Conservation (phyloP, 495 filamentous ascomycete species). For the Trichoderma gamsii region DNA sequence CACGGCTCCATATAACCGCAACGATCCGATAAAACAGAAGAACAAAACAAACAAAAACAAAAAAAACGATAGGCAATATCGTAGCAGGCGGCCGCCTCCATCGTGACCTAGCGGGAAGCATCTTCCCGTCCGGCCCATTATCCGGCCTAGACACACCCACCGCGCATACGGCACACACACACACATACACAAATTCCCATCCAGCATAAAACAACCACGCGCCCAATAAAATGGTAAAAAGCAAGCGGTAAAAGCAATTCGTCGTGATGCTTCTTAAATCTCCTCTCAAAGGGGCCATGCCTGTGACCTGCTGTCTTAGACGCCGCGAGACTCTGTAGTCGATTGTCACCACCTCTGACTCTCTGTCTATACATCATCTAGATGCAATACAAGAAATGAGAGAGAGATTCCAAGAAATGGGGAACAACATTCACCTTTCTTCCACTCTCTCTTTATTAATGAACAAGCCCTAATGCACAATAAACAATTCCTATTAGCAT, state of each 20-base stretch:
- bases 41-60: neutral
- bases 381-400: no score
- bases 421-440: neutral
- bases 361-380: no score
- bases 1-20: neutral
- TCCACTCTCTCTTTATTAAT: neutral
- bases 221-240: neutral
- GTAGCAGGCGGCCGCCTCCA: neutral
- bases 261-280: neutral
- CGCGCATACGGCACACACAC: neutral
- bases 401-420: neutral
- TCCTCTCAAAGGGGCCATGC: neutral
- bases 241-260: no score
- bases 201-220: neutral
- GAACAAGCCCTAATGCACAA: neutral
- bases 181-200: neutral
- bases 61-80: neutral
- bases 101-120: slow-evolving; percentile 11
- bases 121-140: slow-evolving; percentile 14
- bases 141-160: slow-evolving; percentile 3
- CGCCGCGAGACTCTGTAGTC: no score
- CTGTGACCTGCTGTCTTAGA: no score
- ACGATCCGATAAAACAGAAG: neutral
- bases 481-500: neutral
- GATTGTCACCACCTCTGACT: no score